phyloP scores from a whole-genome alignment of 345 rosid species.

The Rhodomyrtus tomentosa region DNA sequence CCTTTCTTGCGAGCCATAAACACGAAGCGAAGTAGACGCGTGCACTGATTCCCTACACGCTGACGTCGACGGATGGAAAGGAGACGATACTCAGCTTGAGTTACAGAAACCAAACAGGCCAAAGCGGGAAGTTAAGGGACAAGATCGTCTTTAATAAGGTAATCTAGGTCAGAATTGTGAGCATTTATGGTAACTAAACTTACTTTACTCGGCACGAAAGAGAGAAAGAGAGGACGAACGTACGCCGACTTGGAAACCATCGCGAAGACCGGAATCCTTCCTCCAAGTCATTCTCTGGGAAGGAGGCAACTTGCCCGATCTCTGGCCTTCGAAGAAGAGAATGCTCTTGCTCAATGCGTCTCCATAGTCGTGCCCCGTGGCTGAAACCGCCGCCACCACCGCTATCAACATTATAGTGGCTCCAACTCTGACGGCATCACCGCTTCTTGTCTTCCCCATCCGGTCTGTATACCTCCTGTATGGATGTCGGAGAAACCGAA shows the following conservation, averaged over 20 bases:
- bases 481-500: not conserved
- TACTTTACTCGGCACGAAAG: not conserved
- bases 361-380: constrained; percentile 31
- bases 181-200: not conserved
- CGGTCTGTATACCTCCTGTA: not conserved
- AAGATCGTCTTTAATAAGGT: not conserved
- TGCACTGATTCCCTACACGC: not conserved
- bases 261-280: constrained; percentile 45
- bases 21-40: not conserved
- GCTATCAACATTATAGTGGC: not conserved
- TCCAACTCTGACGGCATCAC: not conserved
- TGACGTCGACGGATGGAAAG: not conserved
- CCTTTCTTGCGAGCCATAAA: not conserved
- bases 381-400: not conserved
- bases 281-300: constrained; percentile 50
- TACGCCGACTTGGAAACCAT: constrained; percentile 33
- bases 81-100: not conserved
- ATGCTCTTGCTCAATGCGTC: constrained; percentile 51
- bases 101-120: not conserved
- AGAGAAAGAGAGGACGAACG: not conserved
- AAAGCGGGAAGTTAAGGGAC: not conserved
- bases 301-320: constrained; percentile 46
- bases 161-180: not conserved
- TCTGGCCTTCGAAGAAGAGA: constrained; percentile 65
- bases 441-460: not conserved